A percentile compares a stretch with the other conserved stretches of the same genome.
These are phyloP conservation scores for Eimeria acervulina DNA, from an alignment of 169 alveolate genomes.

Conservation along the genomic window DNA sequence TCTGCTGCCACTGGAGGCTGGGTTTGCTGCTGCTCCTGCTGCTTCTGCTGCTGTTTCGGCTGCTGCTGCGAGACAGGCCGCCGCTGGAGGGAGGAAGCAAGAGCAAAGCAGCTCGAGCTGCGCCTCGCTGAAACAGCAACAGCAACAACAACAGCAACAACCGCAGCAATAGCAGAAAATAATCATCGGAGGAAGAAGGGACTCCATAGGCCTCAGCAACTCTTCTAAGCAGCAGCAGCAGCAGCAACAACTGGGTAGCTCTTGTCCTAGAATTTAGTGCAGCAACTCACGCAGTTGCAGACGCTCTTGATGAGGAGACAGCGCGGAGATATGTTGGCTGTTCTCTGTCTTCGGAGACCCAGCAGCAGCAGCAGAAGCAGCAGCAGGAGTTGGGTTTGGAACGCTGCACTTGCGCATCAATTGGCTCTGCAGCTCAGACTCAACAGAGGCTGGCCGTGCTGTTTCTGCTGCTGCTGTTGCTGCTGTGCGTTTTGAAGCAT, in stretches of 20 bases:
- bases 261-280: too few relatives aligned
- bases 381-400: not conserved
- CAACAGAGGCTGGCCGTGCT: not conserved
- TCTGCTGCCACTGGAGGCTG: constrained; percentile 21
- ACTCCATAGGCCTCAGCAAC: not conserved
- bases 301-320: not conserved
- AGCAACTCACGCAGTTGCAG: not conserved
- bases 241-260: too few relatives aligned
- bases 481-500: not conserved
- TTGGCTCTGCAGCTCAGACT: not conserved
- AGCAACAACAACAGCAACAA: not conserved
- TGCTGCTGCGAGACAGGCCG: not conserved
- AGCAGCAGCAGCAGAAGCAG: not conserved
- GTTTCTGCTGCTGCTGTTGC: constrained; percentile 1
- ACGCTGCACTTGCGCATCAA: constrained; percentile 34
- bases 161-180: not conserved
- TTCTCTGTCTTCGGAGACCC: not conserved
- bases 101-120: constrained; percentile 59
- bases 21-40: not conserved
- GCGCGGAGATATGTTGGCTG: not conserved
- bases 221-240: not conserved
- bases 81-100: not conserved
- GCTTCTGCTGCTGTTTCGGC: constrained; percentile 6
- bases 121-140: constrained; percentile 53
- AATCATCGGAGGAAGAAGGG: too few relatives aligned